Evolutionary conservation across 352 stramenopile species (phyloP).

Genomic region (Pythium sukuiense): DNA sequence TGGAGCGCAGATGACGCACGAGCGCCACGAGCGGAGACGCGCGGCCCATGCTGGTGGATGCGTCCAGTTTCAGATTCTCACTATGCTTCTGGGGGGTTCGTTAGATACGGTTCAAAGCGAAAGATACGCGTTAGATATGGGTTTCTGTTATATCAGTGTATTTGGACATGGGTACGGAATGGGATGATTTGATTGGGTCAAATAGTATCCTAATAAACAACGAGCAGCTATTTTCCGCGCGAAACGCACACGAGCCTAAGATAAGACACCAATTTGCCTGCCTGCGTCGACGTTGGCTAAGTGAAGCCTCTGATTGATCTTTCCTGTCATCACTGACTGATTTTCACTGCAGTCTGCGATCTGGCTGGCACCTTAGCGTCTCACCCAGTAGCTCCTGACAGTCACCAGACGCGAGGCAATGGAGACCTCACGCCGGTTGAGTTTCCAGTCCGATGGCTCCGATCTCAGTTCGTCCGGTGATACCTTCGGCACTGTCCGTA

Average conservation of each 20-base stretch:
- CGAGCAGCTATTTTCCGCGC: background rate
- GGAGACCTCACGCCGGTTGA: background rate
- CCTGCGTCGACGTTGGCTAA: too few species aligned
- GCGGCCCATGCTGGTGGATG: background rate
- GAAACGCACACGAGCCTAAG: background rate
- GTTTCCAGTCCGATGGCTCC: background rate
- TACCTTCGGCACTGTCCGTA: background rate
- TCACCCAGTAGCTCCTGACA: background rate
- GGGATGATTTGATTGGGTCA: background rate
- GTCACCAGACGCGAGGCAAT: background rate
- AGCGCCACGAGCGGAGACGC: conserved; percentile 12
- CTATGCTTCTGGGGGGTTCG: background rate
- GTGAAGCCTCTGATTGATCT: background rate
- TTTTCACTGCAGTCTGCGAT: background rate
- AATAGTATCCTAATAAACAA: background rate
- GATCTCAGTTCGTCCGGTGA: background rate
- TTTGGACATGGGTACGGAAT: background rate
- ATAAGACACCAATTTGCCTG: background rate
- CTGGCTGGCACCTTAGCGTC: background rate
- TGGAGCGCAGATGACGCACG: conserved; percentile 9
- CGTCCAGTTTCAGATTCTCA: background rate
- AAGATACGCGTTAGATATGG: background rate
- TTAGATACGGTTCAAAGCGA: too few species aligned
- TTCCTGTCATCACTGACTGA: background rate
- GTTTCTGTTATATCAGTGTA: background rate